phyloP scores from a whole-genome alignment of 108 stramenopile species.

The Seminavis robusta region DNA sequence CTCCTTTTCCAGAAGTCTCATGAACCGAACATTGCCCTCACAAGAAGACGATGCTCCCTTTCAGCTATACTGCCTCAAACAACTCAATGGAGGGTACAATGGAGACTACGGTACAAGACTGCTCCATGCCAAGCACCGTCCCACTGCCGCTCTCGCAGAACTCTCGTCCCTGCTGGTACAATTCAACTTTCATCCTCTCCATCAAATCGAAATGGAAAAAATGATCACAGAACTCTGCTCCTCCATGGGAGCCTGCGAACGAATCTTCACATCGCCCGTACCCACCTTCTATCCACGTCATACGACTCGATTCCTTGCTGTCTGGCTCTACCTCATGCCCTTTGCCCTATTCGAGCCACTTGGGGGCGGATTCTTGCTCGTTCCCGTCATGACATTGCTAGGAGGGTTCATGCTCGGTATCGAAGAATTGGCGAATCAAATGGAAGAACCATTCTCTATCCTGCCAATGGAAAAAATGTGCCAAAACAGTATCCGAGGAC shows the following conservation, averaged over 20 bases:
- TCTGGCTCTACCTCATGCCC: slow-evolving; percentile 56
- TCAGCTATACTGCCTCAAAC: background rate
- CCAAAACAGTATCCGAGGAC: background rate
- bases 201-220: slow-evolving; percentile 55
- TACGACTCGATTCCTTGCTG: slow-evolving; percentile 57
- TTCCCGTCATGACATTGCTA: slow-evolving; percentile 39
- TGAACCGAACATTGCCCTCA: slow-evolving; percentile 35
- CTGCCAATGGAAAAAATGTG: slow-evolving; percentile 63
- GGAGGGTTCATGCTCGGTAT: slow-evolving; percentile 66
- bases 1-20: slow-evolving; percentile 35
- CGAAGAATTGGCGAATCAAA: slow-evolving; percentile 63
- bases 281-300: slow-evolving; percentile 68
- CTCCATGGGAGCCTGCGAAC: slow-evolving; percentile 33
- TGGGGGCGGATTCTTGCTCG: slow-evolving; percentile 9
- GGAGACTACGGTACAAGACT: background rate
- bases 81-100: slow-evolving; percentile 2
- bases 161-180: slow-evolving; percentile 29
- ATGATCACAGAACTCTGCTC: slow-evolving; percentile 39
- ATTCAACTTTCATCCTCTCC: slow-evolving; percentile 33
- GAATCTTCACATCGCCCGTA: slow-evolving; percentile 52
- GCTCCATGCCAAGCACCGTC: slow-evolving; percentile 20
- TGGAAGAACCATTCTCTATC: slow-evolving; percentile 80
- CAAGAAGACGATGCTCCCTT: slow-evolving; percentile 45
- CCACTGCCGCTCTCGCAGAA: slow-evolving; percentile 36
- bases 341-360: slow-evolving; percentile 46